Conservation (phyloP, 2,329 filamentous ascomycete species). For the Epichloe sp. region DNA sequence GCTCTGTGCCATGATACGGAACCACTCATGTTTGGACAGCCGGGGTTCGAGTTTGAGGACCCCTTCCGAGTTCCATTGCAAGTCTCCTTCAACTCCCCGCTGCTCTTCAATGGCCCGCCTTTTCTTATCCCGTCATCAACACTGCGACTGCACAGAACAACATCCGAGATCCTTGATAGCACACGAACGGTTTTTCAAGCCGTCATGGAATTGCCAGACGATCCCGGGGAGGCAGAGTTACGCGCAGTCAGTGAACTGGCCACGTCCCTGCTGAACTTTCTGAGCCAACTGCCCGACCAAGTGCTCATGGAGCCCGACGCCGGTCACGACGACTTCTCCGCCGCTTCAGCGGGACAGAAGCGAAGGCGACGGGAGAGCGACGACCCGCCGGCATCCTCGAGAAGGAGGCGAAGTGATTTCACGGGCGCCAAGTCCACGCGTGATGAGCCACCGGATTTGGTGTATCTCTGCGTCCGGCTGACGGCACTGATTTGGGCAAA, state of each 20-base stretch:
- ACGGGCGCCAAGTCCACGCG: conserved; percentile 4
- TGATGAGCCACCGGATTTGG: conserved; percentile 22
- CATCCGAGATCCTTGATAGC: conserved; percentile 37
- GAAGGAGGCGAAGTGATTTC: conserved; percentile 1
- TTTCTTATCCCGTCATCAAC: conserved; percentile 29
- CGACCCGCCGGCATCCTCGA: neutral
- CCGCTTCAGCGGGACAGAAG: conserved; percentile 4
- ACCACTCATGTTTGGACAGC: conserved; percentile 27
- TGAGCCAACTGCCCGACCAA: conserved; percentile 20
- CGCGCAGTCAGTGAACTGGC: conserved; percentile 26
- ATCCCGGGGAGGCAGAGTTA: conserved; percentile 22
- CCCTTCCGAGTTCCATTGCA: conserved; percentile 26
- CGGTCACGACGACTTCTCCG: neutral
- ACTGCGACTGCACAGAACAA: conserved; percentile 30
- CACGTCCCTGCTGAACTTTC: conserved; percentile 25
- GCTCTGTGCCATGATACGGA: conserved; percentile 33
- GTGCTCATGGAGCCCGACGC: conserved; percentile 9
- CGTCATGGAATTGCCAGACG: conserved; percentile 25
- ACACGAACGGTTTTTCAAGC: conserved; percentile 33
- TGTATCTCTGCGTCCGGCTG: conserved; percentile 34
- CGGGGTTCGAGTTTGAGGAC: conserved; percentile 29
- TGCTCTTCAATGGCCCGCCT: conserved; percentile 27
- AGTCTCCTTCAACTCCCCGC: conserved; percentile 33
- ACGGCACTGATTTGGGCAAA: conserved; percentile 34
- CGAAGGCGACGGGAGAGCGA: conserved; percentile 7